phyloP scores from a whole-genome alignment of 2,329 filamentous ascomycete genomes.

The Penicillium sp. region DNA sequence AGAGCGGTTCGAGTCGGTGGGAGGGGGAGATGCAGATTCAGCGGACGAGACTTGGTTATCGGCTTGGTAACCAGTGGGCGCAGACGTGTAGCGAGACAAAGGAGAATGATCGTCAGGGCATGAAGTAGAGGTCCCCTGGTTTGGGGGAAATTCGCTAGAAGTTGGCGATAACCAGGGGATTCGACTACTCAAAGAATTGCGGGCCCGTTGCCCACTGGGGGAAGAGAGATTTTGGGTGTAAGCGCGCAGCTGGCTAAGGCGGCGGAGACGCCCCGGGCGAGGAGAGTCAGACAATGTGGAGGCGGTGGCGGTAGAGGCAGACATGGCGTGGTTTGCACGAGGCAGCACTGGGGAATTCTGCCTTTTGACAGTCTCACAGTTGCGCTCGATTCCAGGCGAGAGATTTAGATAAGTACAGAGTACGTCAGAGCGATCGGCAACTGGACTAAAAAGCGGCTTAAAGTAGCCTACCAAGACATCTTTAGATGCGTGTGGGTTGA shows the following conservation, averaged over 20 bases:
- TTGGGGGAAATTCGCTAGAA: conserved; percentile 18
- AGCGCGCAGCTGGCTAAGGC: conserved; percentile 43
- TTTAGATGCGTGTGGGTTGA: neutral
- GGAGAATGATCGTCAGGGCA: conserved; percentile 33
- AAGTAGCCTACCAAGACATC: neutral
- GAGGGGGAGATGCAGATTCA: conserved; percentile 33
- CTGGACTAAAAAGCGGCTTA: conserved; percentile 10
- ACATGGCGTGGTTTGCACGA: conserved; percentile 20
- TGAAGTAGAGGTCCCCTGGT: conserved; percentile 24
- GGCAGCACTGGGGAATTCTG: neutral
- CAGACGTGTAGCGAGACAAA: conserved; percentile 24
- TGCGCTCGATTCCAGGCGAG: neutral
- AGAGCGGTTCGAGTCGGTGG: conserved; percentile 26
- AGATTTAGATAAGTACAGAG: neutral
- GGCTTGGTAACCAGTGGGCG: conserved; percentile 17
- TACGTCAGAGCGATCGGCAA: conserved; percentile 12
- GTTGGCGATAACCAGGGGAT: conserved; percentile 37
- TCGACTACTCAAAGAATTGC: conserved; percentile 38
- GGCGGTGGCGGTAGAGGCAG: conserved; percentile 39
- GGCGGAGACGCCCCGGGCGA: conserved; percentile 40
- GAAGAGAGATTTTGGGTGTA: conserved; percentile 36
- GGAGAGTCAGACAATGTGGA: conserved; percentile 34
- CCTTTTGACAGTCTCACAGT: neutral
- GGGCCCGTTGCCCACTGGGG: conserved; percentile 28
- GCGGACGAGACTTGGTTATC: conserved; percentile 20